Evolutionary conservation across 2,329 filamentous ascomycete species (phyloP), one percentile per base, ranked within the genome.

Genomic region (Tolypocladium ovalisporum): DNA sequence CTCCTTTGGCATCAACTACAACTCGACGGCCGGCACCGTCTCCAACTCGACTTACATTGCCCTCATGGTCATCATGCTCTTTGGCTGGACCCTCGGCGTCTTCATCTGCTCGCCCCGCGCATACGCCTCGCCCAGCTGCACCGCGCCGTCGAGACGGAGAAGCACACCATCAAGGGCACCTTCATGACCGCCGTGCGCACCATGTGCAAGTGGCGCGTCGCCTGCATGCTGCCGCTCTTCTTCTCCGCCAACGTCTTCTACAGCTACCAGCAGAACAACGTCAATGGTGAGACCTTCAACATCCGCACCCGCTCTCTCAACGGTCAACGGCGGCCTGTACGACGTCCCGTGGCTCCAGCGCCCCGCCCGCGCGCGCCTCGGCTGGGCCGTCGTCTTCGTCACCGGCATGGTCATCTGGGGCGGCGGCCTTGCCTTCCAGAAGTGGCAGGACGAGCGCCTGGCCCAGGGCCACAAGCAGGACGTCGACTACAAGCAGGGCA

Each of bases 361-460:
- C 9, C 73, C 69, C 3, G 69, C 68, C 15, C 78, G 79, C 13
- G 79, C 79, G 27, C 70, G 73, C 22, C 62, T 76, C 12, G 78
- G 75, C 19, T 79, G 79, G 71, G 64, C 61, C 9, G 65, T 76
- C 44, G 69, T 82, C 36, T 75, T 81, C 34, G 67, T 73, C 3
- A 73, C 75, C 5, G 78, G 76, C 1, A 79, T 82, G 75, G 72
- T 62, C n/a, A 77, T 80, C 60, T 82, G 79, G 79, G 79, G 79
- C 34, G 79, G 78, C 29, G 86, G 85, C n/a, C 87, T 84, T 63
- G 78, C 75, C 22, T 88, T 87, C 72, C 83, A 88, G 72, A 77
- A 72, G 59, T 79, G 78, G 63, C 82, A 84, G 63, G 67, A 80
- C 62, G 56, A 64, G 56, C 69, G 74, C 59, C 62, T 72, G n/a